Evolutionary conservation across 2,329 filamentous ascomycete genomes (phyloP).

Genomic region (Cladosporium sp.): DNA sequence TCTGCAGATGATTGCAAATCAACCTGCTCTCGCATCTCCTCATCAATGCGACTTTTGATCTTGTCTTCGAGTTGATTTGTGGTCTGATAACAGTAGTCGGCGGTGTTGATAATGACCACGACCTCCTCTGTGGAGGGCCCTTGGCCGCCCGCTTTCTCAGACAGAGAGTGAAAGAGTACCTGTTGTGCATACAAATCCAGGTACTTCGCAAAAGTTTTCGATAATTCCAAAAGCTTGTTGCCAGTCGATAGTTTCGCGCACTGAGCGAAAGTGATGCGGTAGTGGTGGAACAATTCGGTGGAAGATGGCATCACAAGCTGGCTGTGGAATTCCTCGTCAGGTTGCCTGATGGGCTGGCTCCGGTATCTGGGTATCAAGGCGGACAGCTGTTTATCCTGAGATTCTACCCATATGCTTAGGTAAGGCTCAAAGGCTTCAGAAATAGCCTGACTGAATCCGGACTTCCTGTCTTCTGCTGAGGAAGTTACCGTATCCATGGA

Average conservation of each 20-base stretch:
- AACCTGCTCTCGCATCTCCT: conserved; percentile 67
- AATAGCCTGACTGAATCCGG: conserved; percentile 82
- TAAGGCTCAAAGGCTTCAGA: conserved; percentile 97
- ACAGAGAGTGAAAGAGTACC: conserved; percentile 70
- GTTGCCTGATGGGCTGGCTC: conserved; percentile 69
- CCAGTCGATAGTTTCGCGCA: conserved; percentile 94
- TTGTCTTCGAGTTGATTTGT: conserved; percentile 91
- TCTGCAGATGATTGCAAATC: conserved; percentile 92
- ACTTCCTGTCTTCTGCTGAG: conserved; percentile 68
- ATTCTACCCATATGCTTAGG: conserved; percentile 93
- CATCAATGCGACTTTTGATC: conserved; percentile 84
- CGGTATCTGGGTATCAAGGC: conserved; percentile 83
- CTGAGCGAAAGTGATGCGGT: conserved; percentile 85
- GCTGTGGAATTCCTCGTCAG: conserved; percentile 86
- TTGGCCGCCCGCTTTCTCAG: conserved; percentile 52
- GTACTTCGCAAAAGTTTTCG: conserved; percentile 83
- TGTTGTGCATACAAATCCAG: conserved; percentile 94
- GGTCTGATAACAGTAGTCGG: conserved; percentile 94
- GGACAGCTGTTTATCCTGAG: conserved; percentile 83
- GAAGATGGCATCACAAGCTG: conserved; percentile 89
- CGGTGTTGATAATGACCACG: conserved; percentile 86
- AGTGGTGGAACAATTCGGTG: conserved; percentile 96
- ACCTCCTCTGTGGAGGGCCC: conserved; percentile 67
- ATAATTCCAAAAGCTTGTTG: conserved; percentile 77
- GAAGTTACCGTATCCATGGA: conserved; percentile 82